Evolutionary conservation across 2,329 filamentous ascomycete genomes (phyloP), one percentile per base, ranked within the genome.

Genomic region (Chrysoporthe austroafricana): DNA sequence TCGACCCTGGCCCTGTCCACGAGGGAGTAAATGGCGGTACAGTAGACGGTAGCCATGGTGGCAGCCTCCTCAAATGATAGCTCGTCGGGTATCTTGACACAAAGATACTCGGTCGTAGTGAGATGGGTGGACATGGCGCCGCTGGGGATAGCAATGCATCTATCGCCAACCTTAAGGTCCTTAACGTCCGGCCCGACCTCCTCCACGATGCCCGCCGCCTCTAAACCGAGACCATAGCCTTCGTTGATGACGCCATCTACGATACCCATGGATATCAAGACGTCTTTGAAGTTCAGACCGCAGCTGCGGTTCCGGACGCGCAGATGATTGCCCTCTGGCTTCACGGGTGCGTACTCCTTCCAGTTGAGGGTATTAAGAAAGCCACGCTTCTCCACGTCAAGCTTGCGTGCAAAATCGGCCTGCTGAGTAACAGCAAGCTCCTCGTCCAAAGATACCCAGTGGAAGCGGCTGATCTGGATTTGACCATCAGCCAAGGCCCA

Each of bases 181-280:
- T 54, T 32, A 18, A 71, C 69, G 48, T 72, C 72, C 8, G 65
- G 66, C 2, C 62, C 68, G 11, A 68, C 44, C 2, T 56, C 39
- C 34, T 42, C 36, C 6, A 67, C 46, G 21, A 67, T 48, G 48
- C 65, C 65, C 11, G 50, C 46, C 16, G 36, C 52, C 26, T 67
- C 65, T 11, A 34, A 52, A 21, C 58, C 64, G 16, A 57, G 18
- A 7, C 64, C 59, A 39, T 39, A 56, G 3, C 57, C 64, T 46
- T 56, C 52, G 16, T 46, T 46, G 9, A 60, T 43, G 14, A 34
- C 36, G 11, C 42, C 58, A 46, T 48, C 57, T 21, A 62, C 64
- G 0, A 66, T 54, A 9, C 63, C 63, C n/a, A 65, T 57, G 1
- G 63, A 21, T 5, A 62, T 56, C 3, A 66, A 44, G 9, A 64